Evolutionary conservation across 495 filamentous ascomycete genomes (phyloP).

Genomic region (Aspergillus panamensis): DNA sequence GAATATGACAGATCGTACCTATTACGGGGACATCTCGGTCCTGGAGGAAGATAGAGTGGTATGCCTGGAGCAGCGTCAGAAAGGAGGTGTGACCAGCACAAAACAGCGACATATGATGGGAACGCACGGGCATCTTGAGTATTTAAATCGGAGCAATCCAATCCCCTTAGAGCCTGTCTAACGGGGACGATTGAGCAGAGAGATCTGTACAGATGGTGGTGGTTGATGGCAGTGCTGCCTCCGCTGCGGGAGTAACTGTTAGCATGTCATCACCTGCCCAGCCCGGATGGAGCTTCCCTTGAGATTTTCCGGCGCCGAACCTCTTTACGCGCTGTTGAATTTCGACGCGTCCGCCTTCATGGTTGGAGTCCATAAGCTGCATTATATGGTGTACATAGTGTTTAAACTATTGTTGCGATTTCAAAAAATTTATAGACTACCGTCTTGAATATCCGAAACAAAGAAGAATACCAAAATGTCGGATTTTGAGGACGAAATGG

Average conservation of each 20-base stretch:
- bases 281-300: constrained; percentile 22
- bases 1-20: constrained; percentile 38
- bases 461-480: constrained; percentile 59
- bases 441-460: background rate
- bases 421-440: background rate
- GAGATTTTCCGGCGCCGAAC: constrained; percentile 45
- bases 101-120: background rate
- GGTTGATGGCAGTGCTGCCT: constrained; percentile 28
- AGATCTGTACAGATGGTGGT: constrained; percentile 16
- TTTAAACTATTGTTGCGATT: background rate
- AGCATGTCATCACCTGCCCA: constrained; percentile 39
- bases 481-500: constrained; percentile 89
- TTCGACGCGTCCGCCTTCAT: constrained; percentile 30
- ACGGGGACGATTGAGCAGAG: constrained; percentile 15
- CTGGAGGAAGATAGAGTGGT: constrained; percentile 89
- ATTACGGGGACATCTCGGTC: constrained; percentile 68
- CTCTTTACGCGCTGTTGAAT: constrained; percentile 42
- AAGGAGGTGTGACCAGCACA: background rate
- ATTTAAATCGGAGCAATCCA: constrained; percentile 9
- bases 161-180: constrained; percentile 24
- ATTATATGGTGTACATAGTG: constrained; percentile 6
- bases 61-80: constrained; percentile 56
- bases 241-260: constrained; percentile 23
- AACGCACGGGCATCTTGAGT: constrained; percentile 50
- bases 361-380: background rate